phyloP scores from a whole-genome alignment of 1,139 yeast species.

The Saccharomyces hybrid region DNA sequence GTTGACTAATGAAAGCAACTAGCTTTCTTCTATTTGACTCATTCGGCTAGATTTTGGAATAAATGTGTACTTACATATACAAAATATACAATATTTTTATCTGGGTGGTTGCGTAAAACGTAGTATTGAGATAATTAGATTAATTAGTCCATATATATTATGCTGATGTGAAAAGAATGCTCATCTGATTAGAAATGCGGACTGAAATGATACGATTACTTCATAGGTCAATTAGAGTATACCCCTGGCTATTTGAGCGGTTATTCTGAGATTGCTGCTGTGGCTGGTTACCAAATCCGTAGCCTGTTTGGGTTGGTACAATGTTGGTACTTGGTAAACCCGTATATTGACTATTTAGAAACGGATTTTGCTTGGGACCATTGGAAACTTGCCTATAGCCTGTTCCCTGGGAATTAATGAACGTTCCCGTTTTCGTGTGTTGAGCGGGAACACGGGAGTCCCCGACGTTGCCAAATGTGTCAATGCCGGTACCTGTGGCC shows the following conservation, averaged over 20 bases:
- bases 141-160: not conserved
- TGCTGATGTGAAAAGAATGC: not conserved
- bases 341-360: slow-evolving; percentile 64
- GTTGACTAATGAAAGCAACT: not conserved
- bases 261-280: slow-evolving; percentile 32
- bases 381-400: slow-evolving; percentile 55
- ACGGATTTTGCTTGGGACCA: slow-evolving; percentile 53
- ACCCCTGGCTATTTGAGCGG: slow-evolving; percentile 11
- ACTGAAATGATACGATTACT: not conserved
- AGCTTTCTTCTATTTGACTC: not conserved
- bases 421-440: slow-evolving; percentile 73
- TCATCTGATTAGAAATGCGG: not conserved
- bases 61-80: not conserved
- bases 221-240: slow-evolving; percentile 10
- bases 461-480: slow-evolving; percentile 94
- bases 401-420: slow-evolving; percentile 82
- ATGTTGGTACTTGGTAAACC: slow-evolving; percentile 58
- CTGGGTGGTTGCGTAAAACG: not conserved
- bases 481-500: slow-evolving; percentile 86
- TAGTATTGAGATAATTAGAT: not conserved
- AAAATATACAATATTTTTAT: not conserved
- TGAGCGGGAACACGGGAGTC: slow-evolving; percentile 87
- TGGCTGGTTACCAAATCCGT: slow-evolving; percentile 77
- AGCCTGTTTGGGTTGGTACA: slow-evolving; percentile 75
- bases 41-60: not conserved